Evolutionary conservation across 108 stramenopile species (phyloP).

Genomic region (Parmales sp.): DNA sequence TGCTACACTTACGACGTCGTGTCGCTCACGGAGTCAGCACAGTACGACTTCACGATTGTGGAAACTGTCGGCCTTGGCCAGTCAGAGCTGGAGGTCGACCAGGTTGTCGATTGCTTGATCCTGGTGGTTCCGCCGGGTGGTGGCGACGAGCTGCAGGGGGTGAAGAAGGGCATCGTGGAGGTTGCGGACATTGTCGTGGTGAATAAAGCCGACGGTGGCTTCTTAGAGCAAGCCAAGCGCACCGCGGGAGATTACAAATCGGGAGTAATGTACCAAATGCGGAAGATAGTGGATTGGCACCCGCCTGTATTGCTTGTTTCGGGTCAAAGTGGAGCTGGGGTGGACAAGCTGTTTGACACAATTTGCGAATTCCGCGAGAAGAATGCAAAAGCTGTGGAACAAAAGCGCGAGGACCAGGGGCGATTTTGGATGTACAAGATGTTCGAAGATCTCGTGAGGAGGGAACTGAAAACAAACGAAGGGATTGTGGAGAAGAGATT

Average conservation of each 20-base stretch:
- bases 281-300: slow-evolving; percentile 31
- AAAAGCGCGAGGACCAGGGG: slow-evolving; percentile 40
- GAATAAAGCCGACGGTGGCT: slow-evolving; percentile 89
- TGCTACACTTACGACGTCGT: slow-evolving; percentile 88
- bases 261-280: slow-evolving; percentile 40
- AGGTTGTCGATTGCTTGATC: slow-evolving; percentile 78
- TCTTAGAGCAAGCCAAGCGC: slow-evolving; percentile 41
- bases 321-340: slow-evolving; percentile 40
- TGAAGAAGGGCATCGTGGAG: slow-evolving; percentile 95
- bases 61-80: slow-evolving; percentile 97
- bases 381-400: slow-evolving; percentile 29
- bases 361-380: slow-evolving; percentile 33
- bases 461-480: slow-evolving; percentile 25
- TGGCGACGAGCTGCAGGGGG: slow-evolving; percentile 67
- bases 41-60: slow-evolving; percentile 78
- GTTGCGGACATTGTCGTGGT: slow-evolving; percentile 86
- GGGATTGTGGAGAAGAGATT: slow-evolving; percentile 20
- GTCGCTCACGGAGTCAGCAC: slow-evolving; percentile 73
- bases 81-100: slow-evolving; percentile 77
- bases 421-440: slow-evolving; percentile 71
- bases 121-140: slow-evolving; percentile 84
- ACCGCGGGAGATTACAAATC: slow-evolving; percentile 63
- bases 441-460: slow-evolving; percentile 19
- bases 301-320: slow-evolving; percentile 58
- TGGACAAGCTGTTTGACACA: slow-evolving; percentile 46